Conservation (phyloP, 2,329 filamentous ascomycete species). For the Pseudogymnoascus verrucosus region DNA sequence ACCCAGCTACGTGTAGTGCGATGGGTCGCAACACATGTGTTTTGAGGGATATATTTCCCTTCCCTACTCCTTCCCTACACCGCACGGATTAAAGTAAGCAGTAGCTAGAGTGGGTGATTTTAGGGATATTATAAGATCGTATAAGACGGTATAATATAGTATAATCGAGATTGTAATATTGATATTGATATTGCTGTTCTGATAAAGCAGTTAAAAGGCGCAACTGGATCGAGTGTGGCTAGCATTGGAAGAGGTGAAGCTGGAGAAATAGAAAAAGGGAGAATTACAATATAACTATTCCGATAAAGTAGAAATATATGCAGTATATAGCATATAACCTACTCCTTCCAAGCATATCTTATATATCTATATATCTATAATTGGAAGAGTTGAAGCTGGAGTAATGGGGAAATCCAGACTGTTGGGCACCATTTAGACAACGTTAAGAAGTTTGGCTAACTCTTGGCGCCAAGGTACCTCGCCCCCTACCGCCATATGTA, state of each 20-base stretch:
- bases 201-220: too few relatives aligned
- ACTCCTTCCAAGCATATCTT: too few relatives aligned
- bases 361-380: not conserved
- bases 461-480: not conserved
- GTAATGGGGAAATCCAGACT: too few relatives aligned
- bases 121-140: not conserved
- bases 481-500: not conserved
- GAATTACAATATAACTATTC: not conserved
- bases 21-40: not conserved
- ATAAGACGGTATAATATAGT: not conserved
- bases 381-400: not conserved
- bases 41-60: conserved; percentile 7
- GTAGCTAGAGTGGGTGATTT: not conserved
- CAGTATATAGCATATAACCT: not conserved
- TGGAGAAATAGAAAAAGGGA: too few relatives aligned
- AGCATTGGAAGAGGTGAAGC: too few relatives aligned
- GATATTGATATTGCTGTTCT: too few relatives aligned
- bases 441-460: not conserved
- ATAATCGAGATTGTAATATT: too few relatives aligned
- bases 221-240: too few relatives aligned
- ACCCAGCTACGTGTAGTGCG: not conserved
- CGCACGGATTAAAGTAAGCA: not conserved
- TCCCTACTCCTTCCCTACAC: not conserved
- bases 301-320: not conserved
- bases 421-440: too few relatives aligned